Base-by-base conservation (phyloP, 139 green algal genomes). In the Edaphochlamys debaryana region DNA sequence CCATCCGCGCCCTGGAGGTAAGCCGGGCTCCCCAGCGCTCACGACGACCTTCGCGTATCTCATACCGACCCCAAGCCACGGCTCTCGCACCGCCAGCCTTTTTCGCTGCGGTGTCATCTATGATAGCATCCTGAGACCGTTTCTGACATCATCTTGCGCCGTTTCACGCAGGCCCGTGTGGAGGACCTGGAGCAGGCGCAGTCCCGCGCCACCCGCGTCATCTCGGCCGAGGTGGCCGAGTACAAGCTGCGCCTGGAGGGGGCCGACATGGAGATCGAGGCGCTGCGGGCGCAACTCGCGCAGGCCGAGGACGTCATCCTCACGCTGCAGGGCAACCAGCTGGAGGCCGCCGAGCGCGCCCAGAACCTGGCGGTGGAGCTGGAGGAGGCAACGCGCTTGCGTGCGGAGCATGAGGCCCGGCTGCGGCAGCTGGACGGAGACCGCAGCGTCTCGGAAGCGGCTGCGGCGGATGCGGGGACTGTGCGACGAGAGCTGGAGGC, bases 131-230 rank as follows among this genome's bases (percentile, higher is more conserved):
- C n/a, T n/a, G n/a, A n/a, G n/a, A n/a, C n/a, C n/a, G n/a, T n/a
- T n/a, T n/a, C n/a, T n/a, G n/a, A n/a, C n/a, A n/a, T 54, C 45
- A 22, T 63, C 23, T 63, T 63, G 54, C 22, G 5, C 5, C 54
- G 54, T 6, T 32, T n/a, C 54, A 29, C 20, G 56, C 54, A 82
- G 75, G 75, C 37, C 4, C 75, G 60, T 8, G 45, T 82, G 4
- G 75, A 82, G 34, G 75, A 82, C 56, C 66, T 82, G 62, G 75
- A 82, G 42, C 41, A 82, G 45, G 75, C 75, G 22, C 75, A 82
- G 62, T 82, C 75, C 27, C 60, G 64, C 23, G 60, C 42, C 30
- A 82, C 75, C 0, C 75, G 75, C 0, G 45, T 68, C 13, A 40
- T 82, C 8, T 82, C 75, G 0, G 32, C 42, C 3, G 75, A 82